A percentile compares a stretch with the other conserved stretches of the same genome.
Evolutionary conservation across 768 basidiomycete genomes (phyloP).

Genomic region (Rhizopogon roseolus): DNA sequence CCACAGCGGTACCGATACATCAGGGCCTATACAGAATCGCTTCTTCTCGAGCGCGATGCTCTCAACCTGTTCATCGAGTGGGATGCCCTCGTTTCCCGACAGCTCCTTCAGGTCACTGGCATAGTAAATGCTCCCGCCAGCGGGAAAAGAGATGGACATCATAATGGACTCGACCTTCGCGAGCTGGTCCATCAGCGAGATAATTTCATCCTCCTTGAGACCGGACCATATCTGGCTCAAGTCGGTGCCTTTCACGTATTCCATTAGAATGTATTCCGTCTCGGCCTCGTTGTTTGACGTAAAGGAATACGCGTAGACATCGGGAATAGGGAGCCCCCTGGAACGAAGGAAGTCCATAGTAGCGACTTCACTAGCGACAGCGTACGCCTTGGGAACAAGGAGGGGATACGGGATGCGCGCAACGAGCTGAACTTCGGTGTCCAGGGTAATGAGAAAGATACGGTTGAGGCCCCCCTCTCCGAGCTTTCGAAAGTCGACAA

Average conservation of each 20-base stretch:
- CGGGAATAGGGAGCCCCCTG: constrained; percentile 24
- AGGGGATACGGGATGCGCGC: constrained; percentile 8
- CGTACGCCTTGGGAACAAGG: constrained; percentile 22
- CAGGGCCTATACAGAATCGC: constrained; percentile 43
- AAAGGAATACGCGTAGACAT: constrained; percentile 28
- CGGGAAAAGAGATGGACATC: constrained; percentile 45
- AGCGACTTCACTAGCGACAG: constrained; percentile 25
- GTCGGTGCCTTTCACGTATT: constrained; percentile 31
- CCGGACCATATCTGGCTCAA: constrained; percentile 37
- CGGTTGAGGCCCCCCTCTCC: constrained; percentile 34
- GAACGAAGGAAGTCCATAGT: constrained; percentile 22
- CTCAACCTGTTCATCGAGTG: too few species aligned
- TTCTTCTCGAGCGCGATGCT: constrained; percentile 33
- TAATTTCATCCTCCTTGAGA: constrained; percentile 32
- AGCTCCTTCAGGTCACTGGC: constrained; percentile 39
- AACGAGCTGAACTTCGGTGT: constrained; percentile 14
- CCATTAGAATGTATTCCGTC: constrained; percentile 28
- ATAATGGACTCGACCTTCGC: constrained; percentile 41
- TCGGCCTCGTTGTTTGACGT: constrained; percentile 19
- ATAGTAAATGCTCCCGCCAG: constrained; percentile 49
- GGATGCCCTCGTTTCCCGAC: too few species aligned
- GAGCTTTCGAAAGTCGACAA: constrained; percentile 35
- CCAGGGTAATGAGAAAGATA: constrained; percentile 26
- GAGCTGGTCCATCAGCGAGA: constrained; percentile 40
- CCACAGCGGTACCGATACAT: constrained; percentile 41